Conservation (phyloP, 139 green algal species). For the Micractinium sp. region DNA sequence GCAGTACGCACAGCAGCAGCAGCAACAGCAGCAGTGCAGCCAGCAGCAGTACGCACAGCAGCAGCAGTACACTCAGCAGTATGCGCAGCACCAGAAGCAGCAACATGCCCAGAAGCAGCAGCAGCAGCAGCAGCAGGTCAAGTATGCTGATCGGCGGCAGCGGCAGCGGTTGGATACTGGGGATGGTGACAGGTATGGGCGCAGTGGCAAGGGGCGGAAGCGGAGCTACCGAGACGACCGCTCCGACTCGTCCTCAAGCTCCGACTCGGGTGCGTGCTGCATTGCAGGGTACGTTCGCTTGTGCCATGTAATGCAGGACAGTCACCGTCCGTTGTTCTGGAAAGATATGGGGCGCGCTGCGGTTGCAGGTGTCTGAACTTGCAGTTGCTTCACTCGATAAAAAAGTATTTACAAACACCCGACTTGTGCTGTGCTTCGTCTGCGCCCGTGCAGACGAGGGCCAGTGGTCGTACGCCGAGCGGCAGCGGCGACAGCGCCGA, state of each 20-base stretch:
- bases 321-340: no score
- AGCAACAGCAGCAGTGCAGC: constrained; percentile 6
- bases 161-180: neutral
- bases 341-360: no score
- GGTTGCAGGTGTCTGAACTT: no score
- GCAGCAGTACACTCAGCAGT: neutral
- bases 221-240: constrained; percentile 13
- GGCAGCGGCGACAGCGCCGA: constrained; percentile 37
- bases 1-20: neutral
- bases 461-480: constrained; percentile 39
- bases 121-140: neutral
- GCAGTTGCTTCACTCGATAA: neutral
- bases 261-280: constrained; percentile 6
- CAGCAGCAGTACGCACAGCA: constrained; percentile 11
- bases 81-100: neutral
- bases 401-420: neutral
- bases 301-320: no score
- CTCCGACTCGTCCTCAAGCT: neutral
- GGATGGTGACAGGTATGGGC: neutral
- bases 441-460: neutral
- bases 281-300: neutral
- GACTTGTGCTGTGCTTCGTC: neutral
- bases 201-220: neutral
- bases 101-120: neutral
- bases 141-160: neutral